phyloP scores from a whole-genome alignment of 305 asterid genomes.

The Solanum hybrid region DNA sequence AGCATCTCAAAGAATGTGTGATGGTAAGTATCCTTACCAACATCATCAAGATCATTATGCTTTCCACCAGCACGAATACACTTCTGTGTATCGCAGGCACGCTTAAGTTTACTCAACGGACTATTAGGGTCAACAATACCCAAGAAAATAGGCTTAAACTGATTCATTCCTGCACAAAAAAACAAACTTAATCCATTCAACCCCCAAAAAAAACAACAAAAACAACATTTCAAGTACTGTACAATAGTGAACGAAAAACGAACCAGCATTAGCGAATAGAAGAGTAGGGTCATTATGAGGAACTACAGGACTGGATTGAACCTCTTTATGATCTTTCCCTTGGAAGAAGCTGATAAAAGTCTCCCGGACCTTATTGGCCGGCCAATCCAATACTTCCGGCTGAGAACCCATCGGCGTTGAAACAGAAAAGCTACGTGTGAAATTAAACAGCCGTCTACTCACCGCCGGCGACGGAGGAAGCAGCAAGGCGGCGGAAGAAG shows the following conservation, averaged over 20 bases:
- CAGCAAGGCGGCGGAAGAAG: constrained; percentile 3
- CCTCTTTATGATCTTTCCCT: constrained; percentile 51
- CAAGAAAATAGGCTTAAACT: constrained; percentile 87
- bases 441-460: neutral
- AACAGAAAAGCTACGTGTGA: neutral
- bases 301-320: constrained; percentile 90
- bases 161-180: constrained; percentile 71
- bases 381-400: constrained; percentile 48
- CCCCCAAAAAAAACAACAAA: neutral
- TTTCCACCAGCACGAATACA: constrained; percentile 99
- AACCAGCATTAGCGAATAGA: constrained; percentile 84
- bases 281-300: constrained; percentile 95
- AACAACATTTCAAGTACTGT: neutral
- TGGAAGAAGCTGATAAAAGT: constrained; percentile 63
- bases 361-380: constrained; percentile 54
- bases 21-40: constrained; percentile 97
- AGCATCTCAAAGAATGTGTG: constrained; percentile 99
- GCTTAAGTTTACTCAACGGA: constrained; percentile 66
- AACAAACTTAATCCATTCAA: neutral
- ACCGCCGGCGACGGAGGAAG: neutral
- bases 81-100: constrained; percentile 96
- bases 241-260: neutral
- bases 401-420: neutral
- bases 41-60: constrained; percentile 96
- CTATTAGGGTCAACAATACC: constrained; percentile 89